A percentile compares a stretch with the other conserved stretches of the same genome.
phyloP scores from a whole-genome alignment of 768 basidiomycete genomes.

The Pisolithus marmoratus region DNA sequence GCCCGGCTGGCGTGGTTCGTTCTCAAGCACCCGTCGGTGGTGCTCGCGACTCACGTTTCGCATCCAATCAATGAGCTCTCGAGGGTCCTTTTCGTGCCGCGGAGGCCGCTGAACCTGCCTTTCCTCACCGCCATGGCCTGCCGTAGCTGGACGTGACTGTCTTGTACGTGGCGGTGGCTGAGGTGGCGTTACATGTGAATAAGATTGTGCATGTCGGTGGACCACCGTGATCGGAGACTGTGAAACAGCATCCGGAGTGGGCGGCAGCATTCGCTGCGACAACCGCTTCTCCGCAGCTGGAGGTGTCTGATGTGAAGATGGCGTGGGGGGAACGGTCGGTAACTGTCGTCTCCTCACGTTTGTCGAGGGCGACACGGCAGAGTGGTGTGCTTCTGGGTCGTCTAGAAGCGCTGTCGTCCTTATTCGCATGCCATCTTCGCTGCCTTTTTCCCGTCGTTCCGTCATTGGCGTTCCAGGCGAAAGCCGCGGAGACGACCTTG shows the following conservation, averaged over 20 bases:
- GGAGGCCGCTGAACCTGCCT: constrained; percentile 8
- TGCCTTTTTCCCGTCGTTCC: not conserved
- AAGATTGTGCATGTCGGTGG: constrained; percentile 17
- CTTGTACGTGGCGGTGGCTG: constrained; percentile 1
- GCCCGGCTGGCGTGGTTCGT: constrained; percentile 25
- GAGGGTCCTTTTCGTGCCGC: constrained; percentile 24
- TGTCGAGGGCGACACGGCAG: constrained; percentile 10
- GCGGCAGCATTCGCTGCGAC: constrained; percentile 37
- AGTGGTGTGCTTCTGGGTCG: constrained; percentile 9
- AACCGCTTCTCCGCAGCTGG: constrained; percentile 14
- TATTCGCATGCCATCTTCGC: constrained; percentile 8
- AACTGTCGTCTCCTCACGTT: constrained; percentile 23
- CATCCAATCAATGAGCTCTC: constrained; percentile 24
- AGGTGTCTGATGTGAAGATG: constrained; percentile 10
- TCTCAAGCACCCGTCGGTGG: constrained; percentile 25
- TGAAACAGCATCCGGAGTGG: constrained; percentile 27
- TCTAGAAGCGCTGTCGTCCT: constrained; percentile 14
- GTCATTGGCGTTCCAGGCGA: constrained; percentile 7
- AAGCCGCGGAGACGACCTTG: constrained; percentile 13
- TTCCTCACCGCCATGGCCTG: constrained; percentile 4
- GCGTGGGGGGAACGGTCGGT: constrained; percentile 26
- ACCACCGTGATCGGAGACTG: constrained; percentile 12
- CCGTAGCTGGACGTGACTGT: constrained; percentile 13
- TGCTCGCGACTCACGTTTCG: constrained; percentile 20
- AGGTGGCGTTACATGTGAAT: constrained; percentile 10